Base-by-base conservation (phyloP, 345 rosid genomes). In the Gossypium thurberi region DNA sequence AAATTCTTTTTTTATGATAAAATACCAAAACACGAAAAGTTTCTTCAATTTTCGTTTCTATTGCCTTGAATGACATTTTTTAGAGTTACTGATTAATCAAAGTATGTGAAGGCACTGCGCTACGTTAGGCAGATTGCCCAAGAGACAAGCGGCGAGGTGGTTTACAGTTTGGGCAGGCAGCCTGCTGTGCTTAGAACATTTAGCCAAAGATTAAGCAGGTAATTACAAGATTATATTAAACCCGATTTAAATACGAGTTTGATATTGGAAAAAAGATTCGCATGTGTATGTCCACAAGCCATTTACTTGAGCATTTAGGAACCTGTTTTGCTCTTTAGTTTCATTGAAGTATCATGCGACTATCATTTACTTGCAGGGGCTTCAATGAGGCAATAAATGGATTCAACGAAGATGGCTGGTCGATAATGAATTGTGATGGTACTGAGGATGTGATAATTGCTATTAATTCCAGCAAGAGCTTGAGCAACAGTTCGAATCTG, bases 361-460 rank as follows among this genome's bases (percentile, higher is more conserved):
- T 78, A 2, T 70, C 21, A 25, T 28, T 69, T 73, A 70, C 65
- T 68, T 83, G 61, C 56, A 91, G 99, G 77, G 98, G 99, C 37
- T 96, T 91, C 50, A 93, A 93, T 76, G 97, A 96, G 77, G 99
- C 97, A n/a, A 79, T 96, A 69, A 96, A 93, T 78, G 97, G 99
- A 25, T 96, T 93, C 78, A 91, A 84, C 50, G 99, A 96, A 17
- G 98, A 90, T 66, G 99, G 99, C 11, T 96, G 99, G 99, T 84
- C 99, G 6, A 57, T 92, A 64, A 71, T 91, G 83, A 86, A 83
- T 60, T 84, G 92, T 76, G 97, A 91, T 79, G 99, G 95, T 37
- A 88, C 90, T 1, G 99, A 93, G 76, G 99, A 96, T 81, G 94
- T 96, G 17, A 82, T 91, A 14, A 84, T 96, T 78, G 85, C 95